Conservation (phyloP, 2,329 filamentous ascomycete genomes). For the Penicillium oxalicum region DNA sequence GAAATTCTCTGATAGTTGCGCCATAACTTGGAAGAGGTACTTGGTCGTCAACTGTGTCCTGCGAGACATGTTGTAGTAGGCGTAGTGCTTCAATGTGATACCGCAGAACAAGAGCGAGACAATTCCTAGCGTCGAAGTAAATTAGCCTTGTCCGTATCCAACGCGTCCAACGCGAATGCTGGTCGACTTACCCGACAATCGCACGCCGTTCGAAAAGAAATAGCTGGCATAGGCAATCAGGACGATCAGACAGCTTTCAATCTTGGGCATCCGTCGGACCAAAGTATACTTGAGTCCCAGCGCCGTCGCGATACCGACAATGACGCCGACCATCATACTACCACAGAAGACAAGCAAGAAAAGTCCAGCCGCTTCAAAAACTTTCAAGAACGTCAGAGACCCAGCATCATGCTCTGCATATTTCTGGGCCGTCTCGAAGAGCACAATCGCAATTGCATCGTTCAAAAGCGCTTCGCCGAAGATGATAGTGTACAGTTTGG, state of each 20-base stretch:
- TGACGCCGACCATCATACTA: conserved; percentile 79
- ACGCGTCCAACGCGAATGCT: not conserved
- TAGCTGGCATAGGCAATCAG: conserved; percentile 94
- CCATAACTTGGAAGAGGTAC: conserved; percentile 90
- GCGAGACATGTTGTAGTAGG: conserved; percentile 99
- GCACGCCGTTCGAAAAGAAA: conserved; percentile 92
- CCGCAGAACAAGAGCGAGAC: conserved; percentile 95
- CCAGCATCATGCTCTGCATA: conserved; percentile 69
- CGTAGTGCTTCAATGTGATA: conserved; percentile 97
- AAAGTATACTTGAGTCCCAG: conserved; percentile 91
- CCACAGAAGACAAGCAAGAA: conserved; percentile 97
- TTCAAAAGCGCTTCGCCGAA: conserved; percentile 98
- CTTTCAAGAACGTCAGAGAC: conserved; percentile 68
- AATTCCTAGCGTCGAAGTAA: conserved; percentile 61
- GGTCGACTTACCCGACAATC: conserved; percentile 74
- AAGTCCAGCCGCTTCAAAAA: conserved; percentile 87
- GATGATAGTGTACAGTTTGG: conserved; percentile 96
- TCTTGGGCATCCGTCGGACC: conserved; percentile 86
- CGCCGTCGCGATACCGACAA: conserved; percentile 81
- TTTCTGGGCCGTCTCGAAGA: conserved; percentile 95
- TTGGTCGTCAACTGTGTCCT: conserved; percentile 96
- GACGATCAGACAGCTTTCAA: conserved; percentile 90
- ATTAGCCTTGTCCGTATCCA: conserved; percentile 2
- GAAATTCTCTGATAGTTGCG: conserved; percentile 96
- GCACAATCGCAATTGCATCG: conserved; percentile 95